phyloP scores from a whole-genome alignment of 1,284 basidiomycete species.

The Wolfiporia cocos region DNA sequence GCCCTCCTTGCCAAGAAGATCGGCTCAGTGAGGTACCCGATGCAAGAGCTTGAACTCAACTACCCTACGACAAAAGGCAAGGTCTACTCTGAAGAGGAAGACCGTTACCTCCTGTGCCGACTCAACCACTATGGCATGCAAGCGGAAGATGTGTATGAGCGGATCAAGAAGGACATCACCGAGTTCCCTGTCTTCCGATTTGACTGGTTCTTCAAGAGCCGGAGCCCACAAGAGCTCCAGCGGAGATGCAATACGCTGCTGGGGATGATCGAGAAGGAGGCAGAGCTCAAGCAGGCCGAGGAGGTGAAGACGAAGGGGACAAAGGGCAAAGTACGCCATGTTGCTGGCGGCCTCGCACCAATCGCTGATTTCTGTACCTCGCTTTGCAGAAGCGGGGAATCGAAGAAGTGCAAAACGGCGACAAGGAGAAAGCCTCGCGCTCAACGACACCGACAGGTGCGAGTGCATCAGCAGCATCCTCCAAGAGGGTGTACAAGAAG shows the following conservation, averaged over 20 bases:
- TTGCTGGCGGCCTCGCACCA: not conserved
- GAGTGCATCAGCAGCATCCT: constrained; percentile 28
- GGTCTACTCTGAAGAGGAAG: constrained; percentile 95
- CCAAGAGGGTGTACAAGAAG: constrained; percentile 37
- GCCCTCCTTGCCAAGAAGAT: constrained; percentile 77
- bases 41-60: constrained; percentile 92
- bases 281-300: constrained; percentile 57
- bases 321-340: constrained; percentile 51
- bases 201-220: constrained; percentile 98
- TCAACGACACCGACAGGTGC: constrained; percentile 48
- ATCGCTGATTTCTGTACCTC: constrained; percentile 3
- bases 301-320: constrained; percentile 55
- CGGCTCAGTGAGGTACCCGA: constrained; percentile 75
- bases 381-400: constrained; percentile 55
- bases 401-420: constrained; percentile 57
- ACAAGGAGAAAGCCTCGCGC: constrained; percentile 46
- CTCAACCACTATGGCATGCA: constrained; percentile 91
- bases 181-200: constrained; percentile 97
- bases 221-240: constrained; percentile 88
- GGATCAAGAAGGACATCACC: constrained; percentile 94
- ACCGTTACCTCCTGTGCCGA: constrained; percentile 90
- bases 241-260: constrained; percentile 88
- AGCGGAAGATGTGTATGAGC: constrained; percentile 89
- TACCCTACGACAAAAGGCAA: constrained; percentile 96
- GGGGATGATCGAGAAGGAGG: constrained; percentile 91